These are phyloP conservation scores for Catharanthus roseus DNA, from an alignment of 257 asterid genomes.

Conservation along the genomic window DNA sequence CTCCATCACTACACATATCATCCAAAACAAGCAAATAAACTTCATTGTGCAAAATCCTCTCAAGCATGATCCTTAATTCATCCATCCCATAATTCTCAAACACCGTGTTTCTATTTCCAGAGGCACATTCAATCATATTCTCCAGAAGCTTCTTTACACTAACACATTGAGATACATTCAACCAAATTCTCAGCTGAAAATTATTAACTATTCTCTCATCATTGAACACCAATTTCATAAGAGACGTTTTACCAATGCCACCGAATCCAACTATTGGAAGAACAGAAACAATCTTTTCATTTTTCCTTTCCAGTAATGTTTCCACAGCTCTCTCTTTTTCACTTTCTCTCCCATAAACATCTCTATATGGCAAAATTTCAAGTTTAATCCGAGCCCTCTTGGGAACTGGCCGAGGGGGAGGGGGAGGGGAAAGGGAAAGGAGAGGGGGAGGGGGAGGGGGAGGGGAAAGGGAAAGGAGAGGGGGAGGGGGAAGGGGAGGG, in stretches of 20 bases:
- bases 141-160: slow-evolving; percentile 24
- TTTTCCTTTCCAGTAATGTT: slow-evolving; percentile 17
- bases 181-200: slow-evolving; percentile 51
- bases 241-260: slow-evolving; percentile 51
- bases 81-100: neutral
- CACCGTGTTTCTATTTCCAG: slow-evolving; percentile 17
- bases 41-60: no score
- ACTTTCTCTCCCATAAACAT: slow-evolving; percentile 43
- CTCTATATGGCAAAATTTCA: neutral
- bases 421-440: no score
- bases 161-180: slow-evolving; percentile 37
- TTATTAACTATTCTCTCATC: slow-evolving; percentile 26
- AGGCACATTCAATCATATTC: no score
- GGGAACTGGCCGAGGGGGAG: no score
- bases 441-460: no score
- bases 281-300: slow-evolving; percentile 33
- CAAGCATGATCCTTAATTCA: no score
- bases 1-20: slow-evolving; percentile 46
- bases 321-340: slow-evolving; percentile 34
- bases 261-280: slow-evolving; percentile 50
- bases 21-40: slow-evolving; percentile 38
- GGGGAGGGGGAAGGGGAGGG: no score
- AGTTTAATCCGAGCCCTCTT: no score
- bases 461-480: no score
- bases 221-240: slow-evolving; percentile 47